Conservation (phyloP, 129 eudicot genomes). For the Flaveria linearis region DNA sequence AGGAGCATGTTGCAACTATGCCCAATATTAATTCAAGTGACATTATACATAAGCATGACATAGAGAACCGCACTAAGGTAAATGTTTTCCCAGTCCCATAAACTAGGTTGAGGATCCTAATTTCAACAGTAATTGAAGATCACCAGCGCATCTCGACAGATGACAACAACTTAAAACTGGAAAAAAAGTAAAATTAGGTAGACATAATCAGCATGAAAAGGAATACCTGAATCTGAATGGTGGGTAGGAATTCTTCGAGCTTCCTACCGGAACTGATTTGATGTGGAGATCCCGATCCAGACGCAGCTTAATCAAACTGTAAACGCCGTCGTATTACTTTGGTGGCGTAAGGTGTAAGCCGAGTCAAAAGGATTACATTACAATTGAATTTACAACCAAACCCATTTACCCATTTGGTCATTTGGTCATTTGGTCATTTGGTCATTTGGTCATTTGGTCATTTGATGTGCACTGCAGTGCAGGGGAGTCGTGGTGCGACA, state of each 20-base stretch:
- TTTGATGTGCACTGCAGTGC: too few species aligned
- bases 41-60: background rate
- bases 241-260: constrained; percentile 7
- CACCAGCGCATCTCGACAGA: constrained; percentile 18
- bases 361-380: constrained; percentile 1
- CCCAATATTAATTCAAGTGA: background rate
- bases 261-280: constrained; percentile 8
- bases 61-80: background rate
- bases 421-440: too few species aligned
- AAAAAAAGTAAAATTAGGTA: background rate
- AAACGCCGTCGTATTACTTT: constrained; percentile 23
- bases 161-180: background rate
- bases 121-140: constrained; percentile 3
- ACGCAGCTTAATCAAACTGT: constrained; percentile 1
- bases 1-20: background rate
- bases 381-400: too few species aligned
- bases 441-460: too few species aligned
- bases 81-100: background rate
- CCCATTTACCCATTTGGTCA: too few species aligned
- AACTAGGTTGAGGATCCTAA: constrained; percentile 15
- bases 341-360: constrained; percentile 2
- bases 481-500: too few species aligned
- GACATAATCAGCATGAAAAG: background rate
- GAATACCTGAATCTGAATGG: constrained; percentile 6
- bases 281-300: constrained; percentile 26